A percentile compares a stretch with the other conserved stretches of the same genome.
These are phyloP conservation scores for Glomus cerebriforme DNA, from an alignment of 192 early-diverging fungal species.

Conservation along the genomic window DNA sequence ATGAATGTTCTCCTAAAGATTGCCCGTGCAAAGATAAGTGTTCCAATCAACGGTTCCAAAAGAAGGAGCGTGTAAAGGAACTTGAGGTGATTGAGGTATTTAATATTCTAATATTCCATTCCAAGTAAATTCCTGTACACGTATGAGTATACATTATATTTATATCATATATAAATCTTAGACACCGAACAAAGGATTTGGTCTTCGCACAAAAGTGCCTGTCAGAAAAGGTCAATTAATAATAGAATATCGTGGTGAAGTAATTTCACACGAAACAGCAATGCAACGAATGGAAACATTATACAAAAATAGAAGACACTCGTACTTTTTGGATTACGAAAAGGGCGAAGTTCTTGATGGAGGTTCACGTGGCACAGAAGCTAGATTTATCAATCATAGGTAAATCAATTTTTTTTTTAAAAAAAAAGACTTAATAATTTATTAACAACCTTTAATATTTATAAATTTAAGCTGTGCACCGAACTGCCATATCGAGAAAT, in stretches of 20 bases:
- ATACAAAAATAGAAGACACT: slow-evolving; percentile 64
- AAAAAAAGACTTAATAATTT: background rate
- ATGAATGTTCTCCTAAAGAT: slow-evolving; percentile 67
- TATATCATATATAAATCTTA: slow-evolving; percentile 26
- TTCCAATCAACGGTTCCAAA: slow-evolving; percentile 77
- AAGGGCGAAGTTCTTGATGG: slow-evolving; percentile 80
- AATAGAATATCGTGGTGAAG: slow-evolving; percentile 83
- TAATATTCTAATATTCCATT: background rate
- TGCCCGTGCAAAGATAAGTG: slow-evolving; percentile 73
- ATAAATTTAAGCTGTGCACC: slow-evolving; percentile 63
- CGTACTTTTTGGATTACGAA: slow-evolving; percentile 82
- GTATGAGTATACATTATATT: background rate
- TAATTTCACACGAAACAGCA: slow-evolving; percentile 67
- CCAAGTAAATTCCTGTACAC: no score
- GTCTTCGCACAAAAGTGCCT: slow-evolving; percentile 55
- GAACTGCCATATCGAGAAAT: slow-evolving; percentile 90
- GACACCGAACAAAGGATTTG: slow-evolving; percentile 70
- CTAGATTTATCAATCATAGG: slow-evolving; percentile 83
- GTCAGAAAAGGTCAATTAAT: slow-evolving; percentile 65
- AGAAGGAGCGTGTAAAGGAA: slow-evolving; percentile 47
- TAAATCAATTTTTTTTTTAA: slow-evolving; percentile 5
- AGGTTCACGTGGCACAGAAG: slow-evolving; percentile 72
- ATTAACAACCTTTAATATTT: background rate
- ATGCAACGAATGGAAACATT: slow-evolving; percentile 71
- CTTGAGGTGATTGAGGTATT: slow-evolving; percentile 69